Conservation (phyloP, 768 basidiomycete genomes). For the Mycena rebaudengoi region DNA sequence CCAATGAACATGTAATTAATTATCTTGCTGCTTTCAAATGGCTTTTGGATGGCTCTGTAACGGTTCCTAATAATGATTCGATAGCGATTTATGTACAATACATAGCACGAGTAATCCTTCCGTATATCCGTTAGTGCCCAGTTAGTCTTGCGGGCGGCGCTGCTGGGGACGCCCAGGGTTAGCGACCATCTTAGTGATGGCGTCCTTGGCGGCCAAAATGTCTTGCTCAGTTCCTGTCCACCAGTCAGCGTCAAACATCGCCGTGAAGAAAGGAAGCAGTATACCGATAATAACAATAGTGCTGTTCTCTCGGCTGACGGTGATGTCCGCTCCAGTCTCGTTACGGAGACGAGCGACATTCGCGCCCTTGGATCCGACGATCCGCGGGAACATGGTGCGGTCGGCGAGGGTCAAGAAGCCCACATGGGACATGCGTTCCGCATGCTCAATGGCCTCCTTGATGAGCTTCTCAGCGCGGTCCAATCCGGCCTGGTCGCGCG, state of each 20-base stretch:
- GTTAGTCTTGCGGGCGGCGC: conserved; percentile 42
- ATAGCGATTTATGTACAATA: conserved; percentile 23
- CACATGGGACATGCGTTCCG: conserved; percentile 77
- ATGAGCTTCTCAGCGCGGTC: conserved; percentile 78
- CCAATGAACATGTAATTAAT: conserved; percentile 55
- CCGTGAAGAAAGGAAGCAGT: conserved; percentile 33
- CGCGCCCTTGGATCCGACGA: conserved; percentile 91
- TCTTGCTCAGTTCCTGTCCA: conserved; percentile 70
- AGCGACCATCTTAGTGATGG: conserved; percentile 70
- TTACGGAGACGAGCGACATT: conserved; percentile 88
- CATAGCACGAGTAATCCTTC: conserved; percentile 23
- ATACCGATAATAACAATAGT: conserved; percentile 88
- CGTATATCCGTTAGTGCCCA: not conserved
- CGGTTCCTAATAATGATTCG: not conserved
- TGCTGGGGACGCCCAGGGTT: conserved; percentile 46
- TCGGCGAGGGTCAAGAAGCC: conserved; percentile 88
- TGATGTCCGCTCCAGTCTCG: conserved; percentile 93
- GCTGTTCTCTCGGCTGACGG: conserved; percentile 87
- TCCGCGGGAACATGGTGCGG: conserved; percentile 88
- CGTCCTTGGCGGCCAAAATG: conserved; percentile 77
- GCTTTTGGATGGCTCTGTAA: too few species aligned
- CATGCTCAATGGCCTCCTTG: conserved; percentile 74
- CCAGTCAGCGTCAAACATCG: conserved; percentile 1
- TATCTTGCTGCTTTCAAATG: conserved; percentile 40
- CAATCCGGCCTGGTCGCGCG: conserved; percentile 77